phyloP scores from a whole-genome alignment of 2,329 filamentous ascomycete species.

The Coleophoma eucalyptorum region DNA sequence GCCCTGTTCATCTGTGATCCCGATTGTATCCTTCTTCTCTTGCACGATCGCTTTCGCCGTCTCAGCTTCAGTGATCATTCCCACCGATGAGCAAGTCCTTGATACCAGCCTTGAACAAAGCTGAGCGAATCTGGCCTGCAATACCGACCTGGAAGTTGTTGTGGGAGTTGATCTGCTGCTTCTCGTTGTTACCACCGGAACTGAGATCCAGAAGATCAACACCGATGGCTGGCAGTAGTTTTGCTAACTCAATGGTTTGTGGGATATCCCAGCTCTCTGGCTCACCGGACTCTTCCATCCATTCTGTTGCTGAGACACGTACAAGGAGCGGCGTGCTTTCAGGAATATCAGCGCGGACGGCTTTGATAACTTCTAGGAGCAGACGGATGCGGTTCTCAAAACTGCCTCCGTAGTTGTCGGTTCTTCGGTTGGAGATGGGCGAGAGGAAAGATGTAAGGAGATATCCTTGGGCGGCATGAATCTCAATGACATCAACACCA shows the following conservation, averaged over 20 bases:
- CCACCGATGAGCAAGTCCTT: constrained; percentile 61
- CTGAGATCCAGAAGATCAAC: constrained; percentile 85
- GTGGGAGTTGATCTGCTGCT: constrained; percentile 52
- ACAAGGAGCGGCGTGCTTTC: constrained; percentile 51
- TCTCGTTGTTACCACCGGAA: constrained; percentile 64
- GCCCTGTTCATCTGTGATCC: background rate
- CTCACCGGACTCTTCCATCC: constrained; percentile 42
- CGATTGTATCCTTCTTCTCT: background rate
- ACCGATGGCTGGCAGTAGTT: constrained; percentile 65
- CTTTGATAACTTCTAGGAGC: constrained; percentile 48
- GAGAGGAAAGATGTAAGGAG: constrained; percentile 63
- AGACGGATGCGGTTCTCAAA: constrained; percentile 63
- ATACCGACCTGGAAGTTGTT: constrained; percentile 72
- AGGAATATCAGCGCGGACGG: constrained; percentile 49
- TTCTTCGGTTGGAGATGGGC: constrained; percentile 54
- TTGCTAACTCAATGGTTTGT: constrained; percentile 54
- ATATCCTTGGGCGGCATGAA: constrained; percentile 63
- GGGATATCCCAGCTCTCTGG: constrained; percentile 11
- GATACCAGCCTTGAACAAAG: constrained; percentile 45
- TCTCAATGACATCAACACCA: constrained; percentile 61
- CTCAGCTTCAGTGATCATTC: constrained; percentile 62
- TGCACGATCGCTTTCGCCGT: constrained; percentile 7
- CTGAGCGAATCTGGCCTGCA: constrained; percentile 66
- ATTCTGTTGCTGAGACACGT: constrained; percentile 59
- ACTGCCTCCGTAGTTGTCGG: constrained; percentile 61